These are phyloP conservation scores for Xylaria sp. DNA, from an alignment of 2,329 filamentous ascomycete genomes.

Conservation along the genomic window DNA sequence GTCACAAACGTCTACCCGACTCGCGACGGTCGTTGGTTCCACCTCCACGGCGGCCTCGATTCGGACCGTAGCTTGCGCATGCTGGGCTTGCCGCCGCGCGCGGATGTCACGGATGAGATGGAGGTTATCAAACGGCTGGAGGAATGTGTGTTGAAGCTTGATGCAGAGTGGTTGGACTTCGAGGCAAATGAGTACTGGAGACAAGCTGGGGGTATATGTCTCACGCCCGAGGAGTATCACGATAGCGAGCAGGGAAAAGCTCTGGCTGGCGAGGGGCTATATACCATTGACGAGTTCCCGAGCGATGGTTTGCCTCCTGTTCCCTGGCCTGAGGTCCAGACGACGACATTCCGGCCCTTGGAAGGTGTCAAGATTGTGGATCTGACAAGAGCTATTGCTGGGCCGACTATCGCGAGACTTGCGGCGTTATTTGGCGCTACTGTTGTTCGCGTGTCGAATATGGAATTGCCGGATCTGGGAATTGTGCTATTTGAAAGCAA, in stretches of 20 bases:
- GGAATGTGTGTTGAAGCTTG: conserved; percentile 41
- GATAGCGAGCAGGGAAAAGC: conserved; percentile 44
- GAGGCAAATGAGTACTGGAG: conserved; percentile 49
- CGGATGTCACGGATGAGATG: conserved; percentile 45
- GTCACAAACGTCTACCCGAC: conserved; percentile 51
- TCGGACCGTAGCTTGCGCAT: conserved; percentile 47
- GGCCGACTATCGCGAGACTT: conserved; percentile 48
- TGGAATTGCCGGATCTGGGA: conserved; percentile 47
- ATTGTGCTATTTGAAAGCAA: conserved; percentile 50
- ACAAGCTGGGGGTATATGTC: conserved; percentile 48
- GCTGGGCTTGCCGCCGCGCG: conserved; percentile 46
- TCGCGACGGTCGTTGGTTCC: conserved; percentile 50
- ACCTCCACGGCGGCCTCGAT: conserved; percentile 50
- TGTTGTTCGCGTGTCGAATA: conserved; percentile 49
- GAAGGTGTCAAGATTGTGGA: conserved; percentile 51
- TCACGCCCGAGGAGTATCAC: conserved; percentile 49
- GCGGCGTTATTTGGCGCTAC: conserved; percentile 50
- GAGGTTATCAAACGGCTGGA: conserved; percentile 44
- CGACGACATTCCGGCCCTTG: conserved; percentile 42
- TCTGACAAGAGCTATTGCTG: conserved; percentile 51
- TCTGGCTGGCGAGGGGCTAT: conserved; percentile 44
- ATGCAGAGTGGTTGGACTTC: conserved; percentile 46
- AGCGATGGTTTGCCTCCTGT: conserved; percentile 41
- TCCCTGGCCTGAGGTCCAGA: conserved; percentile 41
- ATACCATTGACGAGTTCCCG: conserved; percentile 40